A percentile compares a stretch with the other conserved stretches of the same genome.
phyloP scores from a whole-genome alignment of 208 protist genomes.

The Crithidia mellificae region DNA sequence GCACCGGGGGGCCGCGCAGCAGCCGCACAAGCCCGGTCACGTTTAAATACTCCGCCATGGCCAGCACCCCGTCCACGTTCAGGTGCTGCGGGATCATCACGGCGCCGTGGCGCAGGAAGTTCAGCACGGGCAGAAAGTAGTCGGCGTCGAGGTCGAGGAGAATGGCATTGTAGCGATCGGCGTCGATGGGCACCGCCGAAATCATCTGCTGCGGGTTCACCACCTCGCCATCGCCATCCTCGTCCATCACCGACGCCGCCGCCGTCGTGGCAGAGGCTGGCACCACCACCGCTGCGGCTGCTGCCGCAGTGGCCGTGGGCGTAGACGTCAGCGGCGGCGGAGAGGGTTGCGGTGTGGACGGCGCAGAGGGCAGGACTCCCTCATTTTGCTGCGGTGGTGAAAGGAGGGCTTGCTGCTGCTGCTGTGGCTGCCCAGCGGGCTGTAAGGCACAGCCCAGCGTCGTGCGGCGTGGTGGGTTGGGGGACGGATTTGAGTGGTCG shows the following conservation, averaged over 20 bases:
- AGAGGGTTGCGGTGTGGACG: not conserved
- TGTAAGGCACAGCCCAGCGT: not conserved
- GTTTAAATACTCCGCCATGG: slow-evolving; percentile 78
- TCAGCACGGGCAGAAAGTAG: slow-evolving; percentile 81
- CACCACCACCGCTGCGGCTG: too few species aligned
- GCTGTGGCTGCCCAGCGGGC: not conserved
- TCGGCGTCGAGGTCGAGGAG: slow-evolving; percentile 82
- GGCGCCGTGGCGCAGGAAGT: slow-evolving; percentile 74
- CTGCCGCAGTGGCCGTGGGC: not conserved
- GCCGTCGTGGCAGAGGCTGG: too few species aligned
- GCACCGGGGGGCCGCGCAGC: slow-evolving; percentile 43
- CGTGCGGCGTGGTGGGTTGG: not conserved
- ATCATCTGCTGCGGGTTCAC: slow-evolving; percentile 25
- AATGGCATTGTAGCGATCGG: slow-evolving; percentile 59
- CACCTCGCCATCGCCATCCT: slow-evolving; percentile 23
- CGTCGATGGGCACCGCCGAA: slow-evolving; percentile 48
- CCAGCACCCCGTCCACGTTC: slow-evolving; percentile 57
- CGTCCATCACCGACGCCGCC: not conserved
- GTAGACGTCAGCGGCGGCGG: not conserved
- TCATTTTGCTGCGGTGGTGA: not conserved
- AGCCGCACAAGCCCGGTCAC: slow-evolving; percentile 55
- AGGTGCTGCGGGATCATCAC: slow-evolving; percentile 64
- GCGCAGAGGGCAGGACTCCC: too few species aligned
- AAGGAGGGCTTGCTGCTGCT: not conserved
- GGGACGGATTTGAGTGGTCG: slow-evolving; percentile 14